Conservation (phyloP, 176 grass and related monocot species). For the Puya raimondii region DNA sequence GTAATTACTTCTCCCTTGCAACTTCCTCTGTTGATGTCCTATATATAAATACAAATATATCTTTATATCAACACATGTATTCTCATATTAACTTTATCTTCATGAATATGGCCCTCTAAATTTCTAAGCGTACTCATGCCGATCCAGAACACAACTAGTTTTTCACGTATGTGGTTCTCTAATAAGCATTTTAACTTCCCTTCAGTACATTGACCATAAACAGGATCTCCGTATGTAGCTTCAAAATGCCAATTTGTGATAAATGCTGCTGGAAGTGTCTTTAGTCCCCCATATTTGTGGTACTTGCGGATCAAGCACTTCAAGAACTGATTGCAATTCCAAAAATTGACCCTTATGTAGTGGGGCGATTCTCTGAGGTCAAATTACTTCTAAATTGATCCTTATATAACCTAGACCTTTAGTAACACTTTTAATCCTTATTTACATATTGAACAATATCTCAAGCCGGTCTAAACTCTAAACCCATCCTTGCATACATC, state of each 20-base stretch:
- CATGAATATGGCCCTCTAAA: background rate
- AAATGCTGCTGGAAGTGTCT: background rate
- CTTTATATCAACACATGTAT: background rate
- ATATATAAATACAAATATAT: constrained; percentile 7
- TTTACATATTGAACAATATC: background rate
- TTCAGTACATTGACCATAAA: no score
- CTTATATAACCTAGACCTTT: background rate
- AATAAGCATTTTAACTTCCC: no score
- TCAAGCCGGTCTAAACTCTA: background rate
- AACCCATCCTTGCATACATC: background rate
- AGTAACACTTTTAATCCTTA: background rate
- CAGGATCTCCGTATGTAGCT: background rate
- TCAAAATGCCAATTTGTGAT: background rate
- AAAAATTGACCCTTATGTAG: no score
- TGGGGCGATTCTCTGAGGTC: no score
- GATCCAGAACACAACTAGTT: no score
- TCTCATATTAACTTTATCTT: background rate
- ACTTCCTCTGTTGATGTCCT: constrained; percentile 5
- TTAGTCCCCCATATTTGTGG: background rate
- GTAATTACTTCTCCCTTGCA: constrained; percentile 34
- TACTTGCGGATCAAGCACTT: background rate
- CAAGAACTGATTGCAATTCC: background rate
- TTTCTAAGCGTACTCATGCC: background rate
- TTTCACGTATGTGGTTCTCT: no score
- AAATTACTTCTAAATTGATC: background rate